phyloP scores from a whole-genome alignment of 176 grass and related monocot species.

The Oryza glumipatula region DNA sequence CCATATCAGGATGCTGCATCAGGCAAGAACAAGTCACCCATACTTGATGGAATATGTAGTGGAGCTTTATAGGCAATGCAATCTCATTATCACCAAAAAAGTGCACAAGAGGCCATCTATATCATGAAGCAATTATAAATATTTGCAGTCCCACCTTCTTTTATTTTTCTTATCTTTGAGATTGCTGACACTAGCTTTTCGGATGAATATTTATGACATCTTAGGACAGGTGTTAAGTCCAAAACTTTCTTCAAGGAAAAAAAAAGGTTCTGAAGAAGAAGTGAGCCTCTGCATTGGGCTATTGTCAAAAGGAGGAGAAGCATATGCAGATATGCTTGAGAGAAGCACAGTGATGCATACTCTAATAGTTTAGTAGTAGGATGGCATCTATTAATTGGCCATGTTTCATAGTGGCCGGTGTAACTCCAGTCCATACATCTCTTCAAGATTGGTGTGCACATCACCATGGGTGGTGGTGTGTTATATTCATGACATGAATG shows the following conservation, averaged over 20 bases:
- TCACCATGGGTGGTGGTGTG: constrained; percentile 33
- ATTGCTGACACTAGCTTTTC: not conserved
- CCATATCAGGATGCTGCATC: not conserved
- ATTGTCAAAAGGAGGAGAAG: not conserved
- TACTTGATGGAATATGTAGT: not conserved
- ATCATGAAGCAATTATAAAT: not conserved
- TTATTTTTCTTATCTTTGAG: not conserved
- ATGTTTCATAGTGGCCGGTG: not conserved
- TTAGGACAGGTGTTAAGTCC: not conserved
- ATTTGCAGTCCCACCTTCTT: not conserved
- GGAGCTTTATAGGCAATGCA: not conserved
- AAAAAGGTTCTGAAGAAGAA: not conserved
- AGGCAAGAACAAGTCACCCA: not conserved
- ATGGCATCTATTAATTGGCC: not conserved
- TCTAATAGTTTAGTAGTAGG: not conserved
- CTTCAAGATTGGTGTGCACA: not conserved
- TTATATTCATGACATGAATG: constrained; percentile 48
- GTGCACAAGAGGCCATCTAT: not conserved
- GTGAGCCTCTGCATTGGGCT: no score
- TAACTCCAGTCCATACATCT: not conserved
- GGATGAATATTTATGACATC: not conserved
- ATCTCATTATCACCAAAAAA: not conserved
- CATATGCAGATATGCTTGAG: not conserved
- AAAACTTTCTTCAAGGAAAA: not conserved
- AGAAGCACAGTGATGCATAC: not conserved